phyloP scores from a whole-genome alignment of 495 filamentous ascomycete genomes.

The Podospora anserina region DNA sequence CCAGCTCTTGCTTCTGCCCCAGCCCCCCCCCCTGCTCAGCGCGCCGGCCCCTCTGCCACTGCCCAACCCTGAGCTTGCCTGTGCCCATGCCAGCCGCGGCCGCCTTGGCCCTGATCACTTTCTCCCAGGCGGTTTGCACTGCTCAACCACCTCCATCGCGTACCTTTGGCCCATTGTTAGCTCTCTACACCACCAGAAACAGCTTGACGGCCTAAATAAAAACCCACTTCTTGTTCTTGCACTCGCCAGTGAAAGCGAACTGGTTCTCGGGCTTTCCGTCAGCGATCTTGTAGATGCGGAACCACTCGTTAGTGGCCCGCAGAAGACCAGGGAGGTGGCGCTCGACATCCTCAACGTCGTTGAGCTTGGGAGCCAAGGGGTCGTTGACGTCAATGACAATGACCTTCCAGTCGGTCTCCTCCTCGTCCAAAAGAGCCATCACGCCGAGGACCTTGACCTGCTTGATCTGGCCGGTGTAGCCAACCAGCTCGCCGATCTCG shows the following conservation, averaged over 20 bases:
- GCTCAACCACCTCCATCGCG: conserved; percentile 87
- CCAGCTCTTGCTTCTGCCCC: no score
- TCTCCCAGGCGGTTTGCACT: conserved; percentile 98
- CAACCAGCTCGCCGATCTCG: conserved; percentile 98
- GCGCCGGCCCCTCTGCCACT: no score
- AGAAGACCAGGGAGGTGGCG: conserved; percentile 95
- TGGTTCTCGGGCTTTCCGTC: conserved; percentile 99
- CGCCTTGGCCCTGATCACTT: no score
- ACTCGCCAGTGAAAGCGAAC: conserved; percentile 99
- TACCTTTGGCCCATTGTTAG: conserved; percentile 56
- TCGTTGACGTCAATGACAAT: conserved; percentile 99
- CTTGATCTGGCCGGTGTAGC: conserved; percentile 93
- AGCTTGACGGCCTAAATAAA: not conserved
- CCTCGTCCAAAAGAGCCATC: conserved; percentile 98
- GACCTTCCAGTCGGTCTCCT: conserved; percentile 99
- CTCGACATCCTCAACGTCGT: conserved; percentile 99
- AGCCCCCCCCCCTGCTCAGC: no score
- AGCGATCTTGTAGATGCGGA: conserved; percentile 99
- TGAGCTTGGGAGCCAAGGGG: conserved; percentile 90
- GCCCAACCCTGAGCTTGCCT: no score
- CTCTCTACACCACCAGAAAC: not conserved
- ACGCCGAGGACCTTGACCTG: conserved; percentile 99
- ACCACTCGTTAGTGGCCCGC: conserved; percentile 99
- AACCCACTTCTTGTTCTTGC: conserved; percentile 96
- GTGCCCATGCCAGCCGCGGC: no score